These are phyloP conservation scores for Uronychia binucleata DNA, from an alignment of 73 alveolate species.

Conservation along the genomic window DNA sequence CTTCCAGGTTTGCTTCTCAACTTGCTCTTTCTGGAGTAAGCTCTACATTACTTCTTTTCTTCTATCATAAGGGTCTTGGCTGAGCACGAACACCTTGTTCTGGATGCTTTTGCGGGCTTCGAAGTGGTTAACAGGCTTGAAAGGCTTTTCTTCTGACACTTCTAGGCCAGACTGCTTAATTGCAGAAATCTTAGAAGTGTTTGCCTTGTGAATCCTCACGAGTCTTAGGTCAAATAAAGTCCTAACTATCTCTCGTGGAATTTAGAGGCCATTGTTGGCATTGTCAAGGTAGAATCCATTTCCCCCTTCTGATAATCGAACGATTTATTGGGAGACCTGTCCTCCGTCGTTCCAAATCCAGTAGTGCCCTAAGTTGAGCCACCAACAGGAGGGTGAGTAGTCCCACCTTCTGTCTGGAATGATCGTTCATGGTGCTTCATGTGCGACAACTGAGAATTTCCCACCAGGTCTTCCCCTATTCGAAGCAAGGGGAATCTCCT, in stretches of 20 bases:
- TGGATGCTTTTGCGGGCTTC: background rate
- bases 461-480: too few species aligned
- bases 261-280: background rate
- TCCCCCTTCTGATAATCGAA: background rate
- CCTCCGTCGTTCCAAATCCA: background rate
- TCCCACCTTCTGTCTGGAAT: too few species aligned
- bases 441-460: too few species aligned
- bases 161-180: too few species aligned
- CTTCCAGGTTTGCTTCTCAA: too few species aligned
- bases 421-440: too few species aligned
- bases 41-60: background rate
- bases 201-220: too few species aligned
- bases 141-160: background rate
- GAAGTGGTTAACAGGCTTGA: background rate
- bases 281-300: background rate
- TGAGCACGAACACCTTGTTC: background rate
- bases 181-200: too few species aligned
- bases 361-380: background rate
- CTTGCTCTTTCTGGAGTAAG: background rate
- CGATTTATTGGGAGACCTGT: background rate
- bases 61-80: background rate
- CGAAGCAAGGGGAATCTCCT: too few species aligned
- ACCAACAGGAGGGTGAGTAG: too few species aligned
- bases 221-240: background rate
- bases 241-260: background rate